Evolutionary conservation across 805 yeast species (phyloP).

Genomic region (Yamadazyma paraphyllophila): DNA sequence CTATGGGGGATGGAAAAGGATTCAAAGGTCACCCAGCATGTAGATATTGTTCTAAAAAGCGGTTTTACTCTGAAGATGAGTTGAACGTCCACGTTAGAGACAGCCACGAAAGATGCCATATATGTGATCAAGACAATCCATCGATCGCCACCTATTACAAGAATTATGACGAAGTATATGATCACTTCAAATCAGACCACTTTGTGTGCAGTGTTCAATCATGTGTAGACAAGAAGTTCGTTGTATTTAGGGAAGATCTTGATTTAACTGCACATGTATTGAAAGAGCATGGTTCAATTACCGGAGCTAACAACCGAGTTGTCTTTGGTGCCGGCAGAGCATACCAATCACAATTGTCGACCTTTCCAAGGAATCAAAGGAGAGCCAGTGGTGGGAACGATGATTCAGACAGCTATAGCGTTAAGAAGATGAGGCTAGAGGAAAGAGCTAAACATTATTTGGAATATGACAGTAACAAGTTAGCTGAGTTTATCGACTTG

Average conservation of each 20-base stretch:
- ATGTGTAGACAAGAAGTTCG: conserved; percentile 87
- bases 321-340: conserved; percentile 39
- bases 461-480: conserved; percentile 47
- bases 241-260: conserved; percentile 83
- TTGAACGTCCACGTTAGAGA: conserved; percentile 77
- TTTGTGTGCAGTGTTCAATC: conserved; percentile 70
- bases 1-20: conserved; percentile 71
- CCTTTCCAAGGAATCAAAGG: conserved; percentile 38
- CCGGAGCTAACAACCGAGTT: conserved; percentile 43
- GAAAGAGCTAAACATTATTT: conserved; percentile 84
- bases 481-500: conserved; percentile 47
- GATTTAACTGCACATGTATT: conserved; percentile 88
- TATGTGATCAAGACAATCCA: conserved; percentile 77
- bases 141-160: conserved; percentile 60
- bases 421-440: conserved; percentile 63
- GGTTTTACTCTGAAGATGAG: conserved; percentile 90
- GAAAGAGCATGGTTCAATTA: conserved; percentile 68
- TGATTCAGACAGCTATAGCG: conserved; percentile 41
- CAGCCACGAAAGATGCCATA: conserved; percentile 82
- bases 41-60: conserved; percentile 66
- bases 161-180: conserved; percentile 69
- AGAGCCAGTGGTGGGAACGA: conserved; percentile 10
- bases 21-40: conserved; percentile 90
- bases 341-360: conserved; percentile 62
- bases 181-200: conserved; percentile 74